Evolutionary conservation across 352 stramenopile genomes (phyloP).

Genomic region (Phytophthora tubulina): DNA sequence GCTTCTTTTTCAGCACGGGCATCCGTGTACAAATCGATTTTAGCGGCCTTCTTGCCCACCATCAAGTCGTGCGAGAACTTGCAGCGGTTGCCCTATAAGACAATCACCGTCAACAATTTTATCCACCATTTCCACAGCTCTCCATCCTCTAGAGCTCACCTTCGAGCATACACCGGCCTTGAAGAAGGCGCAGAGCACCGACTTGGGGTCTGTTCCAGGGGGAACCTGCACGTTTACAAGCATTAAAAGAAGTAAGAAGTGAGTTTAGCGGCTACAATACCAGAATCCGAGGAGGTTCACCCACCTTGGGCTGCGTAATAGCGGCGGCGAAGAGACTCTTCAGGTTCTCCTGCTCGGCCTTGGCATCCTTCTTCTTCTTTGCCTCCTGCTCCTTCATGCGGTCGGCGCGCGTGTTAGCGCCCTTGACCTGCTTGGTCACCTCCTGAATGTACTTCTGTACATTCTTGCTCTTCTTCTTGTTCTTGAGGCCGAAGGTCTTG

Average conservation of each 20-base stretch:
- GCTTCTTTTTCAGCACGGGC: constrained; percentile 73
- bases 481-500: constrained; percentile 99
- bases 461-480: constrained; percentile 99
- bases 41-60: constrained; percentile 86
- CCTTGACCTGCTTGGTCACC: constrained; percentile 92
- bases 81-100: constrained; percentile 75
- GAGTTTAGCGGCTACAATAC: background rate
- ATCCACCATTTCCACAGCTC: background rate
- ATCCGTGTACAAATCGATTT: constrained; percentile 93
- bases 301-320: constrained; percentile 89
- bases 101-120: constrained; percentile 2
- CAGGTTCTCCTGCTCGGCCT: constrained; percentile 87
- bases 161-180: constrained; percentile 91
- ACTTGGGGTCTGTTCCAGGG: constrained; percentile 90
- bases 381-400: constrained; percentile 80
- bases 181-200: constrained; percentile 91
- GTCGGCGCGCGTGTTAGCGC: constrained; percentile 77
- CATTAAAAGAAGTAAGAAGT: constrained; percentile 13
- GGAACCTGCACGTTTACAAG: constrained; percentile 62
- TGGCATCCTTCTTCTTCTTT: constrained; percentile 83
- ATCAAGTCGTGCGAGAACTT: constrained; percentile 93
- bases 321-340: constrained; percentile 87
- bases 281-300: background rate
- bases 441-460: constrained; percentile 95
- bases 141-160: constrained; percentile 32